phyloP scores from a whole-genome alignment of 331 rosid genomes.

The Saraca asoca region DNA sequence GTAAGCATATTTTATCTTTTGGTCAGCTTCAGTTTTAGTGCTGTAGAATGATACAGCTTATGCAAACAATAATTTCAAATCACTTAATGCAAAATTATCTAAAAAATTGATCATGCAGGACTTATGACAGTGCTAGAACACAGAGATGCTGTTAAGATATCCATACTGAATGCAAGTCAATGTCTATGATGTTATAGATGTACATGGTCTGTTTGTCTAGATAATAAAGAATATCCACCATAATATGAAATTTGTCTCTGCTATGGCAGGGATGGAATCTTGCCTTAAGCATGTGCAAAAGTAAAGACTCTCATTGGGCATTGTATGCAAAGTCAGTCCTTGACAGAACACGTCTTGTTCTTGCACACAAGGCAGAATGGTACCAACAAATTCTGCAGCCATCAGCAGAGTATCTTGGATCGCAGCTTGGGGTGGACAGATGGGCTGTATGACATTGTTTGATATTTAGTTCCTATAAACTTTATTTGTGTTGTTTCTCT shows the following conservation, averaged over 20 bases:
- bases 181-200: constrained; percentile 28
- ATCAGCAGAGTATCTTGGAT: constrained; percentile 94
- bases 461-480: constrained; percentile 11
- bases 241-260: constrained; percentile 34
- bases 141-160: constrained; percentile 9
- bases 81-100: constrained; percentile 8
- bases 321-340: constrained; percentile 88
- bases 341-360: constrained; percentile 96
- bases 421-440: constrained; percentile 82
- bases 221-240: constrained; percentile 22
- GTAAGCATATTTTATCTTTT: constrained; percentile 12
- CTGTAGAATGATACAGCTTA: neutral
- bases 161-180: constrained; percentile 31
- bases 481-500: constrained; percentile 31
- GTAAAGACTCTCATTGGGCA: constrained; percentile 74
- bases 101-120: constrained; percentile 22
- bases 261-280: constrained; percentile 83
- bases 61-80: constrained; percentile 23
- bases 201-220: constrained; percentile 9
- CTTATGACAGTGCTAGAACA: constrained; percentile 21
- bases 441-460: constrained; percentile 73
- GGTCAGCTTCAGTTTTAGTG: neutral
- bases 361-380: constrained; percentile 80
- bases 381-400: constrained; percentile 85
- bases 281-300: constrained; percentile 66